Evolutionary conservation across 805 yeast genomes (phyloP).

Genomic region (Kuraishia borneana): DNA sequence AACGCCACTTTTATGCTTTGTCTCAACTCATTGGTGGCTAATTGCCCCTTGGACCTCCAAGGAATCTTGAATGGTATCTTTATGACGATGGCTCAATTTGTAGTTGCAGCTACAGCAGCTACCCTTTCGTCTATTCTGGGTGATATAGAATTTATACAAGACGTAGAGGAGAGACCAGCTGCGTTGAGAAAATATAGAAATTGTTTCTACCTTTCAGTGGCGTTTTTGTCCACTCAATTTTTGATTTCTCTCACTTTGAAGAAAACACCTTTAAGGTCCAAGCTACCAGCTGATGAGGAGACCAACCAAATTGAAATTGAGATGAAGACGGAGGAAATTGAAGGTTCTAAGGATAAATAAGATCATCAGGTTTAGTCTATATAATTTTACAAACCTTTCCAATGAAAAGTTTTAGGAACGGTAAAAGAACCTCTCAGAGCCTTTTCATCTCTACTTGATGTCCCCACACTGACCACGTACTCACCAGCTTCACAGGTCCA

Average conservation of each 20-base stretch:
- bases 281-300: no score
- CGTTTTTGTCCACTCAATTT: no score
- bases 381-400: neutral
- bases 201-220: neutral
- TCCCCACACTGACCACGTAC: slow-evolving; percentile 37
- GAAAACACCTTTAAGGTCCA: no score
- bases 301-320: no score
- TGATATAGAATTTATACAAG: slow-evolving; percentile 4
- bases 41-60: slow-evolving; percentile 26
- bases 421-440: neutral
- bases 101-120: slow-evolving; percentile 18
- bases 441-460: neutral
- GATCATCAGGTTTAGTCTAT: no score
- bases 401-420: neutral
- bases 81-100: slow-evolving; percentile 24
- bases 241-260: no score
- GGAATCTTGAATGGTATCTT: slow-evolving; percentile 26
- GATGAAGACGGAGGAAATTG: no score
- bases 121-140: slow-evolving; percentile 16
- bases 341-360: no score
- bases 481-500: slow-evolving; percentile 44
- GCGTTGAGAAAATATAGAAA: neutral
- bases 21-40: slow-evolving; percentile 15
- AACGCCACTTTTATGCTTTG: slow-evolving; percentile 13
- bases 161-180: neutral